These are phyloP conservation scores for Wickerhamomyces ciferrii DNA, from an alignment of 805 yeast genomes.

Conservation along the genomic window DNA sequence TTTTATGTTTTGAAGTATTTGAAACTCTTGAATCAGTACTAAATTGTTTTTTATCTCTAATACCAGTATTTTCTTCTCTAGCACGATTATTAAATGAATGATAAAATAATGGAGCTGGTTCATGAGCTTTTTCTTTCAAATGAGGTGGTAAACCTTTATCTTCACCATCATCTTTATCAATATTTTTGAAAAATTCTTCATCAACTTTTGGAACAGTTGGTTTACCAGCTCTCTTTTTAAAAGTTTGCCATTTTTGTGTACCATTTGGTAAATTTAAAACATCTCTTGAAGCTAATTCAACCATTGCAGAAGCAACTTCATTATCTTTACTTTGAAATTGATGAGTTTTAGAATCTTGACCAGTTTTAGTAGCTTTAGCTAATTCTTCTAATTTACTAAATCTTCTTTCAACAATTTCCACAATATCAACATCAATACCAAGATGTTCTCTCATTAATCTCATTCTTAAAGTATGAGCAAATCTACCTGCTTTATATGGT, in stretches of 20 bases:
- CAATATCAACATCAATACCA: constrained; percentile 85
- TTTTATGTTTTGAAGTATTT: constrained; percentile 54
- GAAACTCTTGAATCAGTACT: constrained; percentile 81
- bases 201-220: constrained; percentile 19
- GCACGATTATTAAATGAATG: constrained; percentile 83
- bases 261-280: constrained; percentile 49
- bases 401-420: constrained; percentile 77
- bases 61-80: constrained; percentile 81
- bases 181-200: constrained; percentile 13
- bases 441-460: constrained; percentile 95
- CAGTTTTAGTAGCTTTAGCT: constrained; percentile 23
- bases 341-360: constrained; percentile 36
- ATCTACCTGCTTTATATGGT: constrained; percentile 76
- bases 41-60: constrained; percentile 74
- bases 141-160: constrained; percentile 22
- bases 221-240: constrained; percentile 5
- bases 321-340: constrained; percentile 29
- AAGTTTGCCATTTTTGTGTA: constrained; percentile 37
- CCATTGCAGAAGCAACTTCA: constrained; percentile 54
- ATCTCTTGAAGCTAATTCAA: constrained; percentile 69
- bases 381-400: constrained; percentile 38
- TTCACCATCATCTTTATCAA: constrained; percentile 20
- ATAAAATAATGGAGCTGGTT: constrained; percentile 18
- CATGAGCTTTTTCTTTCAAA: constrained; percentile 12
- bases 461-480: constrained; percentile 85